phyloP scores from a whole-genome alignment of 2,329 filamentous ascomycete species.

The Sordariomycetes sp. region DNA sequence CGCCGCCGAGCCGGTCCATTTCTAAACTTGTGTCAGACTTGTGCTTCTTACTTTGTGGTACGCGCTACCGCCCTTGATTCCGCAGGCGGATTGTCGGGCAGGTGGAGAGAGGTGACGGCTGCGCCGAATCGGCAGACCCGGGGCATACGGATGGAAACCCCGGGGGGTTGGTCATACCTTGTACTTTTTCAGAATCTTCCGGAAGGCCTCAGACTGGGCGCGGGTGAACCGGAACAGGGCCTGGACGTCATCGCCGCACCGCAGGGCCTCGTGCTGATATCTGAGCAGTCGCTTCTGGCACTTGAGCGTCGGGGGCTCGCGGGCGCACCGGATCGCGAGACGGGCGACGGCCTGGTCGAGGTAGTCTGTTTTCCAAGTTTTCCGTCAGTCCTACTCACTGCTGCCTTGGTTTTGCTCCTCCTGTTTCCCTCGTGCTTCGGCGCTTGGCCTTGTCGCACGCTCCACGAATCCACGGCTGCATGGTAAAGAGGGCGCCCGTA shows the following conservation, averaged over 20 bases:
- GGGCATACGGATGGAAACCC: no score
- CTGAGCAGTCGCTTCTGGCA: conserved; percentile 37
- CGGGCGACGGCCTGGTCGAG: conserved; percentile 32
- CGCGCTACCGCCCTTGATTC: not conserved
- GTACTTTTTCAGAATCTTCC: conserved; percentile 79
- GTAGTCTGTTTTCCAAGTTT: conserved; percentile 27
- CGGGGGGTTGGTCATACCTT: conserved; percentile 30
- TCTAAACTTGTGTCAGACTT: conserved; percentile 31
- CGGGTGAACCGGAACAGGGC: conserved; percentile 58
- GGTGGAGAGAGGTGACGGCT: not conserved
- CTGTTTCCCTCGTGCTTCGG: no score
- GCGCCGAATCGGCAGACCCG: conserved; percentile 6
- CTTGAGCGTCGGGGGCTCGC: conserved; percentile 19
- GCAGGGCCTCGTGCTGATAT: conserved; percentile 36
- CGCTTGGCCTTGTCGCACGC: no score
- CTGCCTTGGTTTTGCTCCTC: no score
- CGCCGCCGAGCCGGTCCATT: conserved; percentile 65
- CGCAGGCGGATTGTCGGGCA: no score
- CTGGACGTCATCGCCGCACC: conserved; percentile 58
- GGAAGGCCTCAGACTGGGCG: conserved; percentile 63
- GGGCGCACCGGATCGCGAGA: conserved; percentile 28
- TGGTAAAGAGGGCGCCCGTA: conserved; percentile 20
- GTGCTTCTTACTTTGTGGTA: not conserved
- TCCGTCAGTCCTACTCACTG: not conserved
- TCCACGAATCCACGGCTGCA: not conserved